These are phyloP conservation scores for Sclerotinia borealis DNA, from an alignment of 2,329 filamentous ascomycete species.

Conservation along the genomic window DNA sequence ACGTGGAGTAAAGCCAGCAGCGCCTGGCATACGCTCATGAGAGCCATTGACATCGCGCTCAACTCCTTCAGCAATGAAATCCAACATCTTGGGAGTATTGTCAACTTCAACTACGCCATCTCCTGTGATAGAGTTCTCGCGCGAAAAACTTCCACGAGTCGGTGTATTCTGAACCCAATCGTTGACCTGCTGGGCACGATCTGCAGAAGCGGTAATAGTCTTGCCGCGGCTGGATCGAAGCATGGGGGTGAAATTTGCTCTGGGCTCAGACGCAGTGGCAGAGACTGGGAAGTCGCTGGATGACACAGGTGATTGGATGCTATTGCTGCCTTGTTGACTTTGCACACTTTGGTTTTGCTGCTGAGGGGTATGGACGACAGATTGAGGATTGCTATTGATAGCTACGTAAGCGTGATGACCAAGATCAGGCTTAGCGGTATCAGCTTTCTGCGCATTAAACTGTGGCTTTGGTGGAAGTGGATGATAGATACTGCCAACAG, in stretches of 20 bases:
- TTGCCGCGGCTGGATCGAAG: slow-evolving; percentile 23
- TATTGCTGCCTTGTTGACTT: neutral
- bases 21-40: neutral
- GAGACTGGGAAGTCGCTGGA: neutral
- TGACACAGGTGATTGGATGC: neutral
- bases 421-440: neutral
- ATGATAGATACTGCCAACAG: neutral
- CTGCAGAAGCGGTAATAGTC: slow-evolving; percentile 15
- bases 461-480: slow-evolving; percentile 3
- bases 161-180: slow-evolving; percentile 19
- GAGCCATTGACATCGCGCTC: neutral
- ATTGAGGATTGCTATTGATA: neutral
- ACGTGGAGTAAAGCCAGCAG: neutral
- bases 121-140: neutral
- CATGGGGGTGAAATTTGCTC: slow-evolving; percentile 15
- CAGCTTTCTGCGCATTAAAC: neutral
- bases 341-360: neutral
- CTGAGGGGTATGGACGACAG: neutral
- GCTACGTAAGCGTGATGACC: neutral
- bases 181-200: slow-evolving; percentile 16
- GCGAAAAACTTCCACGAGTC: neutral
- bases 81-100: slow-evolving; percentile 4
- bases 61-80: neutral
- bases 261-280: slow-evolving; percentile 17
- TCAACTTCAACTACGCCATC: neutral